phyloP scores from a whole-genome alignment of 805 yeast genomes.

The Torulaspora gathmanii region DNA sequence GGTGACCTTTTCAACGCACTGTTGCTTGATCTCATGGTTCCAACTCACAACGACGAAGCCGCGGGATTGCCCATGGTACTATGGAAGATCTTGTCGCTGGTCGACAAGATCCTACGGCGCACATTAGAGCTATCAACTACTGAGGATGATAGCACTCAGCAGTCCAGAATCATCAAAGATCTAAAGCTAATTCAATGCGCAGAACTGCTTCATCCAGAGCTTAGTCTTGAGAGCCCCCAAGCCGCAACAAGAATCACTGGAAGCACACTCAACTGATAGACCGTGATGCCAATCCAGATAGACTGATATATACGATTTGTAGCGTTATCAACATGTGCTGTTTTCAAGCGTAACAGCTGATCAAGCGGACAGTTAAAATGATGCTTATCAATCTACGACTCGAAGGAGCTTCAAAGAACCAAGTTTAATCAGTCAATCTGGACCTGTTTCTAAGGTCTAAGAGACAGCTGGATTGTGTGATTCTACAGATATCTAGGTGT shows the following conservation, averaged over 20 bases:
- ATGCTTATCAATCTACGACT: not conserved
- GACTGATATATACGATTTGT: not conserved
- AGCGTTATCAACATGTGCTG: not conserved
- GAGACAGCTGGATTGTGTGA: not conserved
- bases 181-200: constrained; percentile 44
- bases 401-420: not conserved
- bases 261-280: not conserved
- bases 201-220: constrained; percentile 22
- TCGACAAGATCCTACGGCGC: constrained; percentile 40
- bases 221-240: not conserved
- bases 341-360: not conserved
- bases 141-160: not conserved
- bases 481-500: not conserved
- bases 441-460: not conserved
- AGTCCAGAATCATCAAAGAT: constrained; percentile 37
- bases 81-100: constrained; percentile 39
- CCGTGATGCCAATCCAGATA: not conserved
- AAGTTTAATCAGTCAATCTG: not conserved
- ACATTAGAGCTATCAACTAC: constrained; percentile 33
- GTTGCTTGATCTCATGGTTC: constrained; percentile 40
- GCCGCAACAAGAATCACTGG: not conserved
- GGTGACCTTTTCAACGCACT: constrained; percentile 71
- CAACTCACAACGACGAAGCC: constrained; percentile 5
- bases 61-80: constrained; percentile 31
- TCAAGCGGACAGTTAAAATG: constrained; percentile 1